Evolutionary conservation across 805 yeast genomes (phyloP).

Genomic region (Metahyphopichia silvanorum): DNA sequence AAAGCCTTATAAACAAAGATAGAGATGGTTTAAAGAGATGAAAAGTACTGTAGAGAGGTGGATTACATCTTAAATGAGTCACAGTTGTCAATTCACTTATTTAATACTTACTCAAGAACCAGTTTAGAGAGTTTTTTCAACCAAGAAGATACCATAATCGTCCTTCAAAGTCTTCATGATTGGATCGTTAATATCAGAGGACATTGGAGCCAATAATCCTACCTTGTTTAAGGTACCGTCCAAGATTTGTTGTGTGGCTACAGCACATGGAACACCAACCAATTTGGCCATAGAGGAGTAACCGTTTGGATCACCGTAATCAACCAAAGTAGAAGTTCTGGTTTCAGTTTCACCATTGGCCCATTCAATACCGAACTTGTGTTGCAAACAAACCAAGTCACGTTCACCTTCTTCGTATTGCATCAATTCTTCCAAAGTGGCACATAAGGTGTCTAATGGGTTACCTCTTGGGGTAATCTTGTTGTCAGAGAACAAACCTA

Average conservation of each 20-base stretch:
- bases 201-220: slow-evolving; percentile 91
- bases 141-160: slow-evolving; percentile 79
- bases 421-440: slow-evolving; percentile 92
- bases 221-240: slow-evolving; percentile 69
- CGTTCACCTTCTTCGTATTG: slow-evolving; percentile 95
- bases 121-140: slow-evolving; percentile 69
- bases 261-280: slow-evolving; percentile 98
- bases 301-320: slow-evolving; percentile 83
- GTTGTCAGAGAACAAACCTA: slow-evolving; percentile 81
- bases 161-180: slow-evolving; percentile 89
- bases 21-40: too few species aligned
- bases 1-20: too few species aligned
- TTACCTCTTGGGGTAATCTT: slow-evolving; percentile 85
- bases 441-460: slow-evolving; percentile 94
- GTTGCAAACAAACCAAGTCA: slow-evolving; percentile 93
- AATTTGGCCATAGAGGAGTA: slow-evolving; percentile 98
- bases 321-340: slow-evolving; percentile 93
- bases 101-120: too few species aligned
- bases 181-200: slow-evolving; percentile 86
- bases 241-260: slow-evolving; percentile 83
- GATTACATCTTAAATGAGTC: too few species aligned
- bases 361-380: slow-evolving; percentile 97
- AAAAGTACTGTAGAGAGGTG: too few species aligned
- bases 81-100: too few species aligned
- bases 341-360: slow-evolving; percentile 87